A percentile compares a stretch with the other conserved stretches of the same genome.
Evolutionary conservation across 495 filamentous ascomycete species (phyloP).

Genomic region (Talaromyces nanjingensis): DNA sequence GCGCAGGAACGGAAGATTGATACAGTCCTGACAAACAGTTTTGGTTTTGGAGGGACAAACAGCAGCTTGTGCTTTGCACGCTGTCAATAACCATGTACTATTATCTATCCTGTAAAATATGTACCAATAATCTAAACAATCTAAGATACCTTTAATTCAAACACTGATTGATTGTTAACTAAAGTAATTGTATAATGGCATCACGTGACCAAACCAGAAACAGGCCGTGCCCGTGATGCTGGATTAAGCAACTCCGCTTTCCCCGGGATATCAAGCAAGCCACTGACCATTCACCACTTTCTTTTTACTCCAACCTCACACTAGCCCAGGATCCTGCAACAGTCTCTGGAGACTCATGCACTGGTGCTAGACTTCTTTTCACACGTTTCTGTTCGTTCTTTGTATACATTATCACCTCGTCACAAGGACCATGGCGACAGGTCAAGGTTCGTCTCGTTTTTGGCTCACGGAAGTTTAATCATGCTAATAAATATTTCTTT

Average conservation of each 20-base stretch:
- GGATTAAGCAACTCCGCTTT: constrained; percentile 12
- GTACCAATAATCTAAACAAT: neutral
- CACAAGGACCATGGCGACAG: constrained; percentile 6
- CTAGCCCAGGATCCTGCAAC: neutral
- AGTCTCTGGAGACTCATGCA: neutral
- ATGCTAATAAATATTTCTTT: neutral
- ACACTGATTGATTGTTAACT: neutral
- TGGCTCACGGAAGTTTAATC: neutral
- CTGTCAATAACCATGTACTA: constrained; percentile 11
- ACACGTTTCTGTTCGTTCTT: neutral
- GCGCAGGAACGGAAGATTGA: constrained; percentile 64
- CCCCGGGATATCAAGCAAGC: neutral
- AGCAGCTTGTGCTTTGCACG: constrained; percentile 74
- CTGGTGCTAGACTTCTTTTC: neutral
- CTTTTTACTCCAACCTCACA: constrained; percentile 3
- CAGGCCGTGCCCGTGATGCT: too few relatives aligned
- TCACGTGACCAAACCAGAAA: constrained; percentile 25
- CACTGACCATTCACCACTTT: neutral
- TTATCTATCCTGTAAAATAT: neutral
- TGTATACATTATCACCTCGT: neutral
- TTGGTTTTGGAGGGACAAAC: constrained; percentile 97
- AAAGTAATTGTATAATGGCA: neutral
- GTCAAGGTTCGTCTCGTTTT: neutral
- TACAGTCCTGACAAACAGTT: constrained; percentile 86
- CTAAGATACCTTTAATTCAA: neutral